phyloP scores from a whole-genome alignment of 345 rosid species.

The Pistacia atlantica region DNA sequence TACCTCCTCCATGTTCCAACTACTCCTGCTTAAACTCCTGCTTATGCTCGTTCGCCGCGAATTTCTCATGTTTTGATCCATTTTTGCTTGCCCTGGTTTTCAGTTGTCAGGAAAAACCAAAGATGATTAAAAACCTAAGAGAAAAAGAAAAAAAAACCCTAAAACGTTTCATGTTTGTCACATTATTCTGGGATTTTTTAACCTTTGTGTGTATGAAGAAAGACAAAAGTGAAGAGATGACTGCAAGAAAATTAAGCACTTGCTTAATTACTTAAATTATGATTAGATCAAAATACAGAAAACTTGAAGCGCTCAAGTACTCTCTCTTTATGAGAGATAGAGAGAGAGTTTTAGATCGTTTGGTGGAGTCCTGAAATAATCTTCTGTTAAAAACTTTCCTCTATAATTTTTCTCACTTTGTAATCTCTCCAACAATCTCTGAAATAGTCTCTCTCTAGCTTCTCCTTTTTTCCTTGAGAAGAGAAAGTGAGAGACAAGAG shows the following conservation, averaged over 20 bases:
- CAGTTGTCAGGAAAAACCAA: not conserved
- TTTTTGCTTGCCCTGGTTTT: conserved; percentile 7
- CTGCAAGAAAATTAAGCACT: not conserved
- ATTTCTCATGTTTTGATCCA: conserved; percentile 35
- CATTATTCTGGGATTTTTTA: no score
- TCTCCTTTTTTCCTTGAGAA: not conserved
- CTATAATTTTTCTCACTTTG: no score
- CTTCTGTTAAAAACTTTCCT: no score
- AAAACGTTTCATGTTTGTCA: no score
- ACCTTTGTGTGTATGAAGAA: no score
- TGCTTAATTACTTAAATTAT: not conserved
- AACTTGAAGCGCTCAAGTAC: not conserved
- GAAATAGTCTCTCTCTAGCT: no score
- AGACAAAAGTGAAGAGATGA: not conserved
- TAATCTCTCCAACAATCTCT: no score
- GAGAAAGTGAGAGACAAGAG: not conserved
- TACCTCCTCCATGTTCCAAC: conserved; percentile 67
- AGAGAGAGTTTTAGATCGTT: not conserved
- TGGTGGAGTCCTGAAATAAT: no score
- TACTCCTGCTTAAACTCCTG: conserved; percentile 62
- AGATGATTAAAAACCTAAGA: not conserved
- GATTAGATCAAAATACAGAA: no score
- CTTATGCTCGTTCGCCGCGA: conserved; percentile 49
- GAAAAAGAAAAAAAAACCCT: not conserved
- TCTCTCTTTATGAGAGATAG: not conserved